Conservation (phyloP, 2,329 filamentous ascomycete genomes). For the Fusarium sp. region DNA sequence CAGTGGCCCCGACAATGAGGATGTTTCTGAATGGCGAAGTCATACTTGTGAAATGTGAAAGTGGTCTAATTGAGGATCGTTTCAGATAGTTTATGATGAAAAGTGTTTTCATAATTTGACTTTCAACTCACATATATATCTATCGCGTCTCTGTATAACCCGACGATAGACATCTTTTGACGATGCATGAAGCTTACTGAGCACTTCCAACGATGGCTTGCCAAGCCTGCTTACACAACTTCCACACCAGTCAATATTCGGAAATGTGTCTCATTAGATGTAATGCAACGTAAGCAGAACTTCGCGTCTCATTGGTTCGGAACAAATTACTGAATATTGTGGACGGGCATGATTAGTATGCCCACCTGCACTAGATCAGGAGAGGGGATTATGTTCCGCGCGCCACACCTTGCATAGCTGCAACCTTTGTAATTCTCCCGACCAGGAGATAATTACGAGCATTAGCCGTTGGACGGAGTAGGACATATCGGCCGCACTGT, state of each 20-base stretch:
- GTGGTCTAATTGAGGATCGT: no score
- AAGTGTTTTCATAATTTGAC: accelerated
- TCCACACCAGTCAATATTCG: not conserved
- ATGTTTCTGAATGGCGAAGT: slow-evolving; percentile 7
- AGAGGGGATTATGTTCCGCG: not conserved
- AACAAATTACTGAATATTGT: not conserved
- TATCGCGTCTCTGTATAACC: not conserved
- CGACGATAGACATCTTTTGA: no score
- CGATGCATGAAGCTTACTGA: not conserved
- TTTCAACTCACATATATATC: not conserved
- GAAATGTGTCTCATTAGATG: not conserved
- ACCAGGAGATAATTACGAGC: not conserved
- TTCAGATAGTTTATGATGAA: not conserved
- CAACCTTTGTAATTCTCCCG: not conserved
- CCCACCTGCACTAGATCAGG: not conserved
- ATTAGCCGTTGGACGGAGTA: not conserved
- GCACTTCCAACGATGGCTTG: not conserved
- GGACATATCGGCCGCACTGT: not conserved
- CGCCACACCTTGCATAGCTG: not conserved
- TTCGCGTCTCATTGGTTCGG: not conserved
- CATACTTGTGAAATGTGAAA: not conserved
- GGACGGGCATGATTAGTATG: not conserved
- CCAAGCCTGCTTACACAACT: not conserved
- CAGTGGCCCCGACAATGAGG: not conserved
- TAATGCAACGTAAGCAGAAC: not conserved